Evolutionary conservation across 371 early-diverging fungal genomes (phyloP), one percentile per base, ranked within the genome.

Genomic region (Modicella reniformis): DNA sequence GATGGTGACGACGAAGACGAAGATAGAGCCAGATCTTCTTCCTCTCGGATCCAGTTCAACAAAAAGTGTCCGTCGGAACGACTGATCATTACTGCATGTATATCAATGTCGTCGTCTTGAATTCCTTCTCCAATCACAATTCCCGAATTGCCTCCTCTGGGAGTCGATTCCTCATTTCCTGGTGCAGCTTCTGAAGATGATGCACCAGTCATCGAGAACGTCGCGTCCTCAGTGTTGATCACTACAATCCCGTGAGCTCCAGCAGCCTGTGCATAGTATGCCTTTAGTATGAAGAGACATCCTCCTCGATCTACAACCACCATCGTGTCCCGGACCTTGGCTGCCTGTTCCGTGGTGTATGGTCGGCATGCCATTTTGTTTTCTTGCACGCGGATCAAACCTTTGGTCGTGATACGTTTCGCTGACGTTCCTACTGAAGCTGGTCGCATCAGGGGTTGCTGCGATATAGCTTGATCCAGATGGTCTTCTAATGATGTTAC

Each of bases 251-350:
- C 49, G 26, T 63, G 53, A 2, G 88, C 88, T 0, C 84, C 85
- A 0, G 86, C 85, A 15, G 68, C 71, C 50, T 88, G 86, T 0
- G 87, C 87, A 56, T 77, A 70, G 12, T 67, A 49, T 1, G 74
- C 83, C 66, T 88, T 87, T 9, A 80, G 65, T 10, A 80, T 66
- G 63, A 88, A 88, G 3, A 70, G 67, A 70, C 88, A 88, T 21
- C 59, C 62, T 0, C 88, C 86, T n/a, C 87, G 77, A 40, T 83
- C 76, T 0, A 88, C 74, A 0, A 87, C 60, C 34, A 86, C 37
- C 9, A 87, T 74, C 10, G 72, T 81, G 19, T 63, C 84, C 19
- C 57, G 63, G 21, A 84, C 74, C 10, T 25, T 13, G 1, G 58
- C n/a, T 5, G 58, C 30, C 17, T 81, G 80, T 19, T 65, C 49